phyloP scores from a whole-genome alignment of 2,329 filamentous ascomycete species.

The Botrytis aclada region DNA sequence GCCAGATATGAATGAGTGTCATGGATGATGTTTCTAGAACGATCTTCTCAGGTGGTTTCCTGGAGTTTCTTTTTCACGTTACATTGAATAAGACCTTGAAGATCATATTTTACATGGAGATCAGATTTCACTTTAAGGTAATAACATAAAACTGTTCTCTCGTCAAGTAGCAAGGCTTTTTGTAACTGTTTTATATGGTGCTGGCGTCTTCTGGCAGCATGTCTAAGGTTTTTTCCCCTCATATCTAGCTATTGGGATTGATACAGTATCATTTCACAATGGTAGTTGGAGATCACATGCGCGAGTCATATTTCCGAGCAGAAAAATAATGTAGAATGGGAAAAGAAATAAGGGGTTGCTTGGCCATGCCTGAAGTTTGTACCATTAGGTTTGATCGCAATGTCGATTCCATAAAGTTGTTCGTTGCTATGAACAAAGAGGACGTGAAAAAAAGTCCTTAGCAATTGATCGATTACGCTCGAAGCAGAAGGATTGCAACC shows the following conservation, averaged over 20 bases:
- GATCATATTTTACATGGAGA: background rate
- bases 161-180: too few relatives aligned
- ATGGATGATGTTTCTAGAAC: background rate
- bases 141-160: background rate
- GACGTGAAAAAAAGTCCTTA: background rate
- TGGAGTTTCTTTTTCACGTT: background rate
- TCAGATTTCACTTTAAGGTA: background rate
- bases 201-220: background rate
- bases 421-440: too few relatives aligned
- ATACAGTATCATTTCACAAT: background rate
- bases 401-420: background rate
- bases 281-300: background rate
- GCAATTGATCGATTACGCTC: background rate
- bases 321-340: background rate
- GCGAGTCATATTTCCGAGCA: background rate
- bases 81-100: background rate
- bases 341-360: too few relatives aligned
- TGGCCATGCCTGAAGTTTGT: background rate
- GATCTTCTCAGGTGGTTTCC: background rate
- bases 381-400: background rate
- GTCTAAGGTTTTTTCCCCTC: accelerated
- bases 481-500: background rate
- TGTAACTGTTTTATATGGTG: background rate
- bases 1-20: background rate
- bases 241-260: too few relatives aligned